Evolutionary conservation across 2,329 filamentous ascomycete species (phyloP).

Genomic region (Eutypa lata): DNA sequence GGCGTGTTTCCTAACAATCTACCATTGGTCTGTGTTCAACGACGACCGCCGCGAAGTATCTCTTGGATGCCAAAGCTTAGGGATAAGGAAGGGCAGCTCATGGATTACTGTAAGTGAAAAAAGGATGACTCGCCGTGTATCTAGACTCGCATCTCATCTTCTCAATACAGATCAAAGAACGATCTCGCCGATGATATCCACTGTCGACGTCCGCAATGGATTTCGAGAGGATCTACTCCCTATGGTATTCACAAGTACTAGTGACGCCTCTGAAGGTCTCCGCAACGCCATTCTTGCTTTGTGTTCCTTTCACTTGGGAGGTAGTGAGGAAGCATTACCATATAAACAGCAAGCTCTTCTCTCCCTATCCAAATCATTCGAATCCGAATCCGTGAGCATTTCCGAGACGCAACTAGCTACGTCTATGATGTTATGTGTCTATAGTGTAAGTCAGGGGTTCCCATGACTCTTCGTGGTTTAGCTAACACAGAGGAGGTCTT

Average conservation of each 20-base stretch:
- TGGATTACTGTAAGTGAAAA: slow-evolving; percentile 26
- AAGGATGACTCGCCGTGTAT: not conserved
- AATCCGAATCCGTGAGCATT: slow-evolving; percentile 22
- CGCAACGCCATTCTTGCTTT: slow-evolving; percentile 43
- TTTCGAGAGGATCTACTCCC: slow-evolving; percentile 44
- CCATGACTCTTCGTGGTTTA: not conserved
- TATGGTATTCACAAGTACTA: slow-evolving; percentile 37
- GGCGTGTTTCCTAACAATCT: slow-evolving; percentile 24
- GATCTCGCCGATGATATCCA: slow-evolving; percentile 44
- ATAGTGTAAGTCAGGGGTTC: slow-evolving; percentile 35
- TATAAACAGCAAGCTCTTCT: slow-evolving; percentile 41
- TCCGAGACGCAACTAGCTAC: slow-evolving; percentile 40
- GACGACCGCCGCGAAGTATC: slow-evolving; percentile 24
- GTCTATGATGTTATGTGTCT: slow-evolving; percentile 50
- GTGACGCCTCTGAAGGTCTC: slow-evolving; percentile 34
- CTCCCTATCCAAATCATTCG: slow-evolving; percentile 35
- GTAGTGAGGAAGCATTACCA: slow-evolving; percentile 35
- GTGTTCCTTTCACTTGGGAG: slow-evolving; percentile 39
- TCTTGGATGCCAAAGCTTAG: slow-evolving; percentile 25
- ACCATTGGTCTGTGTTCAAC: slow-evolving; percentile 19
- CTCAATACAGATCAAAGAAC: slow-evolving; percentile 31
- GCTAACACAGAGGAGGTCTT: slow-evolving; percentile 37
- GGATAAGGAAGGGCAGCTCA: slow-evolving; percentile 27
- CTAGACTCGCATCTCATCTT: slow-evolving; percentile 7
- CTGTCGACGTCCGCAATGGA: slow-evolving; percentile 43